phyloP scores from a whole-genome alignment of 805 yeast genomes.

The Clavispora carvajalis region DNA sequence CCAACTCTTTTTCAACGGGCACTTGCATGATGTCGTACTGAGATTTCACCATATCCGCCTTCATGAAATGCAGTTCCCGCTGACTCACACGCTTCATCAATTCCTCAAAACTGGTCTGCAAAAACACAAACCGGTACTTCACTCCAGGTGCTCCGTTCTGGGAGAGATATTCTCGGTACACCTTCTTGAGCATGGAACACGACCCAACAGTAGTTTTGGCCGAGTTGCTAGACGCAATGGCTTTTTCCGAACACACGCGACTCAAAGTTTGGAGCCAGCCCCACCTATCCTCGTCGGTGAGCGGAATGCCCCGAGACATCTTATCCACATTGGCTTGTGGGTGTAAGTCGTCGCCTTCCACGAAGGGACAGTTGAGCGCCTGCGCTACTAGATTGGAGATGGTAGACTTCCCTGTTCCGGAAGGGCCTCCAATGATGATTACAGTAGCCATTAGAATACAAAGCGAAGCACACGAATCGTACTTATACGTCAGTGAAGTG shows the following conservation, averaged over 20 bases:
- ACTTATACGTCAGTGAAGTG: constrained; percentile 2
- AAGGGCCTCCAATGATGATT: constrained; percentile 85
- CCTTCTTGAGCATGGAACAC: constrained; percentile 78
- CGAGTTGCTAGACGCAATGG: constrained; percentile 21
- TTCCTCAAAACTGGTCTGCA: constrained; percentile 59
- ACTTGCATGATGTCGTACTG: constrained; percentile 73
- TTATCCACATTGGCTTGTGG: constrained; percentile 67
- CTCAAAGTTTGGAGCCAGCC: constrained; percentile 70
- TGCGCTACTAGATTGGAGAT: constrained; percentile 51
- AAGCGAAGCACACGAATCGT: not conserved
- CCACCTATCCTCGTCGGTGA: constrained; percentile 89
- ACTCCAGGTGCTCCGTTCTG: constrained; percentile 23
- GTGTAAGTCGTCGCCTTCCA: constrained; percentile 86
- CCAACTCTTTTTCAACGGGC: constrained; percentile 44
- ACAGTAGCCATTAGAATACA: constrained; percentile 22
- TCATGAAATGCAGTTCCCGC: constrained; percentile 84
- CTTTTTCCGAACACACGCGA: constrained; percentile 29
- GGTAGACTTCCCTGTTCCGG: constrained; percentile 93
- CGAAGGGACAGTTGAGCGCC: constrained; percentile 46
- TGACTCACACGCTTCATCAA: constrained; percentile 53
- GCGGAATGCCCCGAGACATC: constrained; percentile 76
- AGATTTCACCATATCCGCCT: constrained; percentile 73
- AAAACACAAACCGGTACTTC: constrained; percentile 56
- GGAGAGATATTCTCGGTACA: constrained; percentile 63
- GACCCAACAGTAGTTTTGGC: constrained; percentile 50